phyloP scores from a whole-genome alignment of 2,329 filamentous ascomycete species.

The Botrytis cinerea region DNA sequence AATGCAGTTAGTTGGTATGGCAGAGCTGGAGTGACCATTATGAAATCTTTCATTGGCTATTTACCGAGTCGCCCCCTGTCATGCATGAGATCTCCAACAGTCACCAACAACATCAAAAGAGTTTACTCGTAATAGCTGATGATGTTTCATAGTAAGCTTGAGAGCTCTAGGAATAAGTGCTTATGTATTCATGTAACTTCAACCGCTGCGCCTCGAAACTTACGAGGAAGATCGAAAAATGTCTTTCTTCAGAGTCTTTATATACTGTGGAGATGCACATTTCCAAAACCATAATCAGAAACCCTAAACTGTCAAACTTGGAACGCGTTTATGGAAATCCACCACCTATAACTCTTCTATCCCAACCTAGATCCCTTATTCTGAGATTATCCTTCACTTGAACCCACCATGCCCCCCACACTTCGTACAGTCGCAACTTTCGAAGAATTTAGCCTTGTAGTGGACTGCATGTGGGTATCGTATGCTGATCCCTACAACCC shows the following conservation, averaged over 20 bases:
- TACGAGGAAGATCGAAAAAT: neutral
- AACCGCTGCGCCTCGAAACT: neutral
- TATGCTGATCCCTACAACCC: neutral
- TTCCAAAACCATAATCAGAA: neutral
- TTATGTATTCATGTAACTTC: neutral
- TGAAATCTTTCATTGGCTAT: neutral
- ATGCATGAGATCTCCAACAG: neutral
- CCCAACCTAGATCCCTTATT: no score
- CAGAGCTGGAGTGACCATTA: neutral
- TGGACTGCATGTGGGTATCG: conserved; percentile 6
- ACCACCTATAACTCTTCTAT: rapidly evolving
- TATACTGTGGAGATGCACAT: neutral
- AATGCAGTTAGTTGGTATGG: neutral
- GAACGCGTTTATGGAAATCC: rapidly evolving
- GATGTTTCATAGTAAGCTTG: neutral
- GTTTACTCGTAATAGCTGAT: neutral
- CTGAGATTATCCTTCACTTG: neutral
- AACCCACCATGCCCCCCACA: neutral
- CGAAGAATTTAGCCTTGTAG: neutral
- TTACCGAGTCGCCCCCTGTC: neutral
- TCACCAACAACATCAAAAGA: neutral
- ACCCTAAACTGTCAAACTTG: neutral
- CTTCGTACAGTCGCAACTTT: neutral
- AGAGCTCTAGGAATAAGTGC: neutral
- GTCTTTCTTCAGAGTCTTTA: neutral